phyloP scores from a whole-genome alignment of 768 basidiomycete genomes.

The Guyanaporus albipodus region DNA sequence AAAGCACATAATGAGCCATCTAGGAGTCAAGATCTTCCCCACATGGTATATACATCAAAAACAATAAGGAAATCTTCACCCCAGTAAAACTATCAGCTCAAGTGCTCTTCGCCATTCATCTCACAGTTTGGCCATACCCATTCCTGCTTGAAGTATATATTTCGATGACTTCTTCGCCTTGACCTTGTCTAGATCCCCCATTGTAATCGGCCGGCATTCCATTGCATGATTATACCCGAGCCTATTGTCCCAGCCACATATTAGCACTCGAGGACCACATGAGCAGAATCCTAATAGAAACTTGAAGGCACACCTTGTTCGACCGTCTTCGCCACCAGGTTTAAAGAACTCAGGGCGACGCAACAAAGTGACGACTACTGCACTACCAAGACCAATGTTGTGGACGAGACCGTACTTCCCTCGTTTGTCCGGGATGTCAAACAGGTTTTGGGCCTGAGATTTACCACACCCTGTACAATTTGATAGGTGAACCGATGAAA shows the following conservation, averaged over 20 bases:
- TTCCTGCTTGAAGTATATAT: slow-evolving; percentile 26
- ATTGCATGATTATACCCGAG: slow-evolving; percentile 78
- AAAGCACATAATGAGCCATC: no score
- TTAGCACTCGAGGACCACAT: background rate
- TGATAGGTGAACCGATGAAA: background rate
- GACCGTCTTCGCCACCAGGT: slow-evolving; percentile 57
- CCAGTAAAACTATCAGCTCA: no score
- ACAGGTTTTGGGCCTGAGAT: slow-evolving; percentile 70
- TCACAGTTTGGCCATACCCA: slow-evolving; percentile 36
- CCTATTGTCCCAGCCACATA: slow-evolving; percentile 31
- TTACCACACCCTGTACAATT: slow-evolving; percentile 60
- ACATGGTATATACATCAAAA: no score
- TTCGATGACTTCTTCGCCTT: slow-evolving; percentile 60
- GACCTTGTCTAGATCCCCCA: slow-evolving; percentile 65
- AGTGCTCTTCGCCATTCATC: no score
- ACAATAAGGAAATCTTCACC: no score
- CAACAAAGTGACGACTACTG: slow-evolving; percentile 70
- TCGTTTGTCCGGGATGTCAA: slow-evolving; percentile 54
- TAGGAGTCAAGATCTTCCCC: no score
- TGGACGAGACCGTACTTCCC: slow-evolving; percentile 79
- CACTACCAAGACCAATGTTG: slow-evolving; percentile 72
- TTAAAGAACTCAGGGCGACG: slow-evolving; percentile 74
- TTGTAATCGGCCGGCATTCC: slow-evolving; percentile 57
- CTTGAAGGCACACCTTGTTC: slow-evolving; percentile 49
- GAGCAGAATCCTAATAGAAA: background rate